A percentile compares a stretch with the other conserved stretches of the same genome.
Conservation (phyloP, 2,329 filamentous ascomycete species). For the Botryosphaeria dothidea region DNA sequence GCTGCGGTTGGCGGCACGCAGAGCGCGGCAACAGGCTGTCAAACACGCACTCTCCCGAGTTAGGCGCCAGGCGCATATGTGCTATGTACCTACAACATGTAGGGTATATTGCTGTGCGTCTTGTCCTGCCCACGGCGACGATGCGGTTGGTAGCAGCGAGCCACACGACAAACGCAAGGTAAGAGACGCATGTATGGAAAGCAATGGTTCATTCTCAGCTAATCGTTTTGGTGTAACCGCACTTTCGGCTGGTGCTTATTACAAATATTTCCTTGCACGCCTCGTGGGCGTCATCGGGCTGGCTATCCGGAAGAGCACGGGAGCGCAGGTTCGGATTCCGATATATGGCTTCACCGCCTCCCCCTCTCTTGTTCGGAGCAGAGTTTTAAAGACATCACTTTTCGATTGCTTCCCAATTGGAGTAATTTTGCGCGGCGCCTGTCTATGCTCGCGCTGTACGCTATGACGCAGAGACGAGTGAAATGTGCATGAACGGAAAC, state of each 20-base stretch:
- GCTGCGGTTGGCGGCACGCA: background rate
- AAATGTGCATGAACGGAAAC: constrained; percentile 3
- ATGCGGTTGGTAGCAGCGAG: background rate
- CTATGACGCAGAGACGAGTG: background rate
- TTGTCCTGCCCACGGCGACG: background rate
- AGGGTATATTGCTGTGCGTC: background rate
- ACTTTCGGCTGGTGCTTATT: background rate
- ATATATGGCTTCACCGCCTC: constrained; percentile 7
- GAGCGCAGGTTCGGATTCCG: background rate
- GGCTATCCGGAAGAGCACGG: background rate
- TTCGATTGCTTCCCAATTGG: background rate
- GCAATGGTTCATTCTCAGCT: background rate
- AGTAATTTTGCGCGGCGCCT: background rate
- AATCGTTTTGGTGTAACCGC: constrained; percentile 4
- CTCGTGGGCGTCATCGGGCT: constrained; percentile 1
- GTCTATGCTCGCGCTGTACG: background rate
- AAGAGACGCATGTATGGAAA: background rate
- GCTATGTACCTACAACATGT: constrained; percentile 1
- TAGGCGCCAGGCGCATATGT: background rate
- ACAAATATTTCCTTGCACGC: constrained; percentile 2
- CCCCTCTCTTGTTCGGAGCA: background rate
- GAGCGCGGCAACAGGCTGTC: constrained; percentile 3
- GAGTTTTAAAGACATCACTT: background rate
- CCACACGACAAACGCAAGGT: background rate
- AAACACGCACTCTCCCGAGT: background rate